Percentiles rank a stretch among this genome's conserved stretches.
These are phyloP conservation scores for Penicillium turbatum DNA, from an alignment of 495 filamentous ascomycete genomes.

Conservation along the genomic window DNA sequence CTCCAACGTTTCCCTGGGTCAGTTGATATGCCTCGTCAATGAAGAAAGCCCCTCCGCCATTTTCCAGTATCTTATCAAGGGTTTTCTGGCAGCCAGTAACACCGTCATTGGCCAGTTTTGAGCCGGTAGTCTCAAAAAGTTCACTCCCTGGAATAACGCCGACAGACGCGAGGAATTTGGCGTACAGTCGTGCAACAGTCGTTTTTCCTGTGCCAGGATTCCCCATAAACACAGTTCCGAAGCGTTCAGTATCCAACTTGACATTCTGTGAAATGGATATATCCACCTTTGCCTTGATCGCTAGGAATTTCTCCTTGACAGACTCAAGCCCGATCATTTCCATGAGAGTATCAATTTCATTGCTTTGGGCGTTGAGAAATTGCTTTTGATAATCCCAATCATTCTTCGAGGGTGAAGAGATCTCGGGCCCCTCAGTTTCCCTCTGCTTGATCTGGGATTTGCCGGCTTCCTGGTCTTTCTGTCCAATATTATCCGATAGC, in stretches of 20 bases:
- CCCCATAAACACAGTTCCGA: constrained; percentile 62
- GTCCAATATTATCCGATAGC: too few relatives aligned
- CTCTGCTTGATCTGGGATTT: too few relatives aligned
- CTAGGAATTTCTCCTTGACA: constrained; percentile 60
- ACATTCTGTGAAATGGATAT: constrained; percentile 51
- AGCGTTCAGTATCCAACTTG: constrained; percentile 55
- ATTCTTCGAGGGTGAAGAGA: too few relatives aligned
- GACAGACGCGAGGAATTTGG: constrained; percentile 59
- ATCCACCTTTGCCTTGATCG: constrained; percentile 66
- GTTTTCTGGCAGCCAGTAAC: constrained; percentile 52
- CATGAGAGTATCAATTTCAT: constrained; percentile 61
- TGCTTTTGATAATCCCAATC: constrained; percentile 63
- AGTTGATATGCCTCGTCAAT: constrained; percentile 80
- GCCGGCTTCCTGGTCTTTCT: too few relatives aligned
- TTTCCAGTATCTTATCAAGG: constrained; percentile 51
- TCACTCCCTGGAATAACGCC: constrained; percentile 48
- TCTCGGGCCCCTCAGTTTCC: too few relatives aligned
- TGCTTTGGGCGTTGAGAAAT: constrained; percentile 45
- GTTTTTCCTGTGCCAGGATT: constrained; percentile 87
- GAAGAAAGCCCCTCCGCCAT: constrained; percentile 63
- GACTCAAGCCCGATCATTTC: constrained; percentile 67
- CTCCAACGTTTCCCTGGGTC: constrained; percentile 40
- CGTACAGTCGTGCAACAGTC: constrained; percentile 74
- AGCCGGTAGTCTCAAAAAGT: constrained; percentile 67
- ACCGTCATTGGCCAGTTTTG: constrained; percentile 60